These are phyloP conservation scores for Pontederia paniculata DNA, from an alignment of 176 grass and related monocot genomes.

Conservation along the genomic window DNA sequence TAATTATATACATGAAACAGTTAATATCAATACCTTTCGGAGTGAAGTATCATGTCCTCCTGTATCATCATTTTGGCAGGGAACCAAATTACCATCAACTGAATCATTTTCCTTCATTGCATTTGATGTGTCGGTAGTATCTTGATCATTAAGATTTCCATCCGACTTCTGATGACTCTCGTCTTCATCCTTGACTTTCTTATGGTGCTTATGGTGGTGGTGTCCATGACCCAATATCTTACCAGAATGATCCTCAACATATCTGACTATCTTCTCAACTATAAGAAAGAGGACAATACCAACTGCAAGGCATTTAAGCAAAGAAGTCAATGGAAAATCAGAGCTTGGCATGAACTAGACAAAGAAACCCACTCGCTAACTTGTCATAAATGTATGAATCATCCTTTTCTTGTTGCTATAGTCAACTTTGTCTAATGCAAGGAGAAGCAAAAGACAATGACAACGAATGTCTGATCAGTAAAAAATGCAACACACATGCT, in stretches of 20 bases:
- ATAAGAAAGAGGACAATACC: slow-evolving; percentile 93
- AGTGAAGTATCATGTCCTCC: slow-evolving; percentile 37
- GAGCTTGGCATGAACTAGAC: background rate
- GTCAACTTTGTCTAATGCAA: too few relatives aligned
- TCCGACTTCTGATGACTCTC: slow-evolving; percentile 26
- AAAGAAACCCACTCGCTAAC: background rate
- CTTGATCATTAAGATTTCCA: slow-evolving; percentile 19
- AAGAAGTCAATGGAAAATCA: background rate
- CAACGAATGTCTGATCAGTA: too few relatives aligned
- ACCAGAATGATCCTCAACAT: slow-evolving; percentile 71
- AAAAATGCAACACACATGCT: too few relatives aligned
- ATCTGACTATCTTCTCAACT: slow-evolving; percentile 95
- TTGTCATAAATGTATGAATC: too few relatives aligned
- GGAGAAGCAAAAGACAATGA: too few relatives aligned
- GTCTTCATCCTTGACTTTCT: slow-evolving; percentile 11
- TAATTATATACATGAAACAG: too few relatives aligned
- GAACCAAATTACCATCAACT: slow-evolving; percentile 19
- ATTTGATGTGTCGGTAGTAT: slow-evolving; percentile 15
- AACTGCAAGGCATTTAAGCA: slow-evolving; percentile 40
- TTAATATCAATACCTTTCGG: slow-evolving; percentile 51
- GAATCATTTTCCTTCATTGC: background rate
- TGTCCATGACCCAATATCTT: slow-evolving; percentile 50
- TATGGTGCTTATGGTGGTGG: slow-evolving; percentile 52
- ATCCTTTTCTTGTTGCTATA: too few relatives aligned
- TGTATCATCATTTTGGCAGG: slow-evolving; percentile 16